Percentiles rank a stretch among this genome's conserved stretches.
Conservation (phyloP, 768 basidiomycete species). For the Cystofilobasidium ferigula region DNA sequence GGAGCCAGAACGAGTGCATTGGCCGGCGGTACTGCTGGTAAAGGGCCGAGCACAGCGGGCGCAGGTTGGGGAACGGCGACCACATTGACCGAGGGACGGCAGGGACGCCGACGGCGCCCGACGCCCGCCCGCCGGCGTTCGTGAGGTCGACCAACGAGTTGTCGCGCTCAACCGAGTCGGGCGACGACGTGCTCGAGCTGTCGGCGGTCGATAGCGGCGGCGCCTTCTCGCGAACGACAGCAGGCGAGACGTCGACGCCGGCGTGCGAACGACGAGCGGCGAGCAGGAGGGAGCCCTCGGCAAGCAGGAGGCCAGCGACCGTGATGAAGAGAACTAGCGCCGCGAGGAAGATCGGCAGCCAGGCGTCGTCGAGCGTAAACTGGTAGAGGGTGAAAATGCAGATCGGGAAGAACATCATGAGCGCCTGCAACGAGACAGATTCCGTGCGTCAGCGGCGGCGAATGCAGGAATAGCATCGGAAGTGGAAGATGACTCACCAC, state of each 20-base stretch:
- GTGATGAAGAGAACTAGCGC: slow-evolving; percentile 54
- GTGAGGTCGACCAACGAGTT: not conserved
- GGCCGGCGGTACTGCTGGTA: slow-evolving; percentile 52
- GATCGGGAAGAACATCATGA: slow-evolving; percentile 59
- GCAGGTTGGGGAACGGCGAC: slow-evolving; percentile 21
- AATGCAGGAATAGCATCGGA: not conserved
- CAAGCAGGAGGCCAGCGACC: slow-evolving; percentile 41
- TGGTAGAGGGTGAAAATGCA: slow-evolving; percentile 73
- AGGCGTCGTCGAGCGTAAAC: slow-evolving; percentile 82
- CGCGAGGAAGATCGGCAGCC: slow-evolving; percentile 70
- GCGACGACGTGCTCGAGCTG: not conserved
- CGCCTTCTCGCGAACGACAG: not conserved
- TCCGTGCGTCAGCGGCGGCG: not conserved
- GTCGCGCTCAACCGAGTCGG: not conserved
- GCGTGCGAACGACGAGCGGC: slow-evolving; percentile 14
- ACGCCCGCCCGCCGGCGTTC: not conserved
- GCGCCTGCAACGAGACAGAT: slow-evolving; percentile 41
- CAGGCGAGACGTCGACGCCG: slow-evolving; percentile 1
- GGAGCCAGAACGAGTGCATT: slow-evolving; percentile 56
- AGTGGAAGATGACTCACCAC: slow-evolving; percentile 19
- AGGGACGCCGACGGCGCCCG: not conserved
- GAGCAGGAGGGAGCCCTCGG: slow-evolving; percentile 17
- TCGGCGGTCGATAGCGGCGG: slow-evolving; percentile 35
- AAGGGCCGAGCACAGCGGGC: slow-evolving; percentile 28
- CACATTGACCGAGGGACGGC: slow-evolving; percentile 9